Evolutionary conservation across 495 filamentous ascomycete genomes (phyloP).

Genomic region (Tuber umbilicatum): DNA sequence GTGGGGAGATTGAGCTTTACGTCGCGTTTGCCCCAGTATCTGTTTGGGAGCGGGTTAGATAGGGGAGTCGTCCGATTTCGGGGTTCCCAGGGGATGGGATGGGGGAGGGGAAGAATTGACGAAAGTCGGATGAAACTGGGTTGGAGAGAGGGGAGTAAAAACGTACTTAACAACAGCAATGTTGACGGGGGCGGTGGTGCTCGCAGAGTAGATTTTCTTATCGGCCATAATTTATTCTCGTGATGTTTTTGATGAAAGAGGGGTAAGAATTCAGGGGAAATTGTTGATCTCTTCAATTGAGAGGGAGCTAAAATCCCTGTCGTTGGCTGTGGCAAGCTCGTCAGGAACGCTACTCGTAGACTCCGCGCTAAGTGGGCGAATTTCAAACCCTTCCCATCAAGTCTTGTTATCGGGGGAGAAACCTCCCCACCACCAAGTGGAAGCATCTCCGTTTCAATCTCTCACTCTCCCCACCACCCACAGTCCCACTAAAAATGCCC

Average conservation of each 20-base stretch:
- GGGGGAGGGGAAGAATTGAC: constrained; percentile 14
- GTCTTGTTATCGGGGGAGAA: neutral
- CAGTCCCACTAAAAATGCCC: neutral
- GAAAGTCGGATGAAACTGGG: constrained; percentile 13
- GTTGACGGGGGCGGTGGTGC: constrained; percentile 95
- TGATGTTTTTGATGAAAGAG: constrained; percentile 8
- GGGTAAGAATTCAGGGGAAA: neutral
- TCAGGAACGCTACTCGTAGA: neutral
- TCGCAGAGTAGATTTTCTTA: constrained; percentile 69
- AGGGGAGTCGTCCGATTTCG: neutral
- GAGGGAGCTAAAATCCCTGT: neutral
- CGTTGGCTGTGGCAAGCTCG: neutral
- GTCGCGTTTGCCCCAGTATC: constrained; percentile 98
- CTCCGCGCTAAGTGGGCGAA: neutral
- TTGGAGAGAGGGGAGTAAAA: constrained; percentile 25
- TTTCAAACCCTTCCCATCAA: neutral
- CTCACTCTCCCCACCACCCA: neutral
- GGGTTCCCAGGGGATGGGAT: constrained; percentile 3
- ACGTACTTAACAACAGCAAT: constrained; percentile 96
- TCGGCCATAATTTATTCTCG: constrained; percentile 46
- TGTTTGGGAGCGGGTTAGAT: constrained; percentile 44
- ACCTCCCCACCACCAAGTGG: neutral
- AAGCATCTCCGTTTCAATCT: neutral
- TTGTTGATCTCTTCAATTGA: neutral
- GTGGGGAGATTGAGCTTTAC: constrained; percentile 88